A percentile compares a stretch with the other conserved stretches of the same genome.
These are phyloP conservation scores for Dendrobium nobile DNA, from an alignment of 106 monocot genomes.

Conservation along the genomic window DNA sequence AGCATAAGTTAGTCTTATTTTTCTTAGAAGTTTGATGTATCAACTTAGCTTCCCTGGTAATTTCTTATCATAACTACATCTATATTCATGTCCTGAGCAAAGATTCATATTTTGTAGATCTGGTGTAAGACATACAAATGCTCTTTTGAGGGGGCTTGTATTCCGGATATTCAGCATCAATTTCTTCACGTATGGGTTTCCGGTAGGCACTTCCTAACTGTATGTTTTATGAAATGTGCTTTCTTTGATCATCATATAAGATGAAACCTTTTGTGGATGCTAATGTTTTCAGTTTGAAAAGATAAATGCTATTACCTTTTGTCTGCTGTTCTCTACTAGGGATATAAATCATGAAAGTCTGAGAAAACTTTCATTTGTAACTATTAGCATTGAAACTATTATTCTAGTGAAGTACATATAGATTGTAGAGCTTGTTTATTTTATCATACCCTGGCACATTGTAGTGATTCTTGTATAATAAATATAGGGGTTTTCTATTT, in stretches of 20 bases:
- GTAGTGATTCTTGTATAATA: no score
- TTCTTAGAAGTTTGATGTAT: not conserved
- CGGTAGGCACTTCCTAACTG: constrained; percentile 33
- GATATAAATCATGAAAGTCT: not conserved
- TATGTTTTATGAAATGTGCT: not conserved
- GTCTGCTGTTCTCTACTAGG: not conserved
- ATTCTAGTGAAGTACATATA: no score
- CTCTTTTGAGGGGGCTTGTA: constrained; percentile 54
- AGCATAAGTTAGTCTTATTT: not conserved
- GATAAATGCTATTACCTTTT: not conserved
- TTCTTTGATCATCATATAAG: not conserved
- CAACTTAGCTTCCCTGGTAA: not conserved
- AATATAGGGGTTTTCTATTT: no score
- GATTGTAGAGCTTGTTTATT: no score
- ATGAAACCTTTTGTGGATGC: not conserved
- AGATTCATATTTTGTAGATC: constrained; percentile 35
- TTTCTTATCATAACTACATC: not conserved
- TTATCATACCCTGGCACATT: no score
- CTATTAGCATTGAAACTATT: not conserved
- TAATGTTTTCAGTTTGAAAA: not conserved
- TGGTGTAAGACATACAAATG: constrained; percentile 69
- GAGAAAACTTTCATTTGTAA: not conserved
- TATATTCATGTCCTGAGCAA: not conserved
- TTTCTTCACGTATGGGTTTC: constrained; percentile 93
- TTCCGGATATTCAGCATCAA: constrained; percentile 88